Evolutionary conservation across 495 filamentous ascomycete genomes (phyloP), one percentile per base, ranked within the genome.

Genomic region (Lentithecium fluviatile): DNA sequence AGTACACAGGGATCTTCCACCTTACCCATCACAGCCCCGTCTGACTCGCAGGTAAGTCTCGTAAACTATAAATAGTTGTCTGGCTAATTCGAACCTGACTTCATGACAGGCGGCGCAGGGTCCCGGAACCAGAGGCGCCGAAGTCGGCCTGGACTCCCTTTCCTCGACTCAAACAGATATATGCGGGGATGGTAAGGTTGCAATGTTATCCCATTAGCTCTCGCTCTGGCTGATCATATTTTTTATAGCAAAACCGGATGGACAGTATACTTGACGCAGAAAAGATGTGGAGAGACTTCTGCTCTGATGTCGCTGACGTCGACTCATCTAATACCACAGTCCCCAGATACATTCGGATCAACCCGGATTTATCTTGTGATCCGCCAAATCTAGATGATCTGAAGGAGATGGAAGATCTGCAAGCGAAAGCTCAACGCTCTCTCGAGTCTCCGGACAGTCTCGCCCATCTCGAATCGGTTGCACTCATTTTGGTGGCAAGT

Each of bases 381-480:
- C 66, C 70, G 23, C 70, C 70, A 17, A 48, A 46, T 5, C 37
- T 72, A n/a, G 70, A 72, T 46, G 66, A 69, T 4, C 62, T 53
- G n/a, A 34, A 34, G 4, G 45, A 66, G 45, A 23, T 72, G 19
- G 24, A 43, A 19, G 23, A 56, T 6, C 58, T 71, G 15, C 64
- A 59, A 32, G 21, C 26, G 6, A 37, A 60, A 2, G 23, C 34
- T 20, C 13, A 20, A 15, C 12, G 29, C 38, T 32, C 32, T 17
- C 11, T 24, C 32, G 12, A 38, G 17, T 45, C 6, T 11, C 55
- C 17, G 25, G 32, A 51, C 2, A 55, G 34, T 17, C 46, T 45
- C 20, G 45, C 17, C 17, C 25, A 51, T n/a, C 54, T 71, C 43
- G 50, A 46, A 24, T 37, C 40, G 26, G 48, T 70, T 20, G 70